Percentiles rank a stretch among this genome's conserved stretches.
These are phyloP conservation scores for Suhomyces sp. DNA, from an alignment of 805 yeast genomes.

Conservation along the genomic window DNA sequence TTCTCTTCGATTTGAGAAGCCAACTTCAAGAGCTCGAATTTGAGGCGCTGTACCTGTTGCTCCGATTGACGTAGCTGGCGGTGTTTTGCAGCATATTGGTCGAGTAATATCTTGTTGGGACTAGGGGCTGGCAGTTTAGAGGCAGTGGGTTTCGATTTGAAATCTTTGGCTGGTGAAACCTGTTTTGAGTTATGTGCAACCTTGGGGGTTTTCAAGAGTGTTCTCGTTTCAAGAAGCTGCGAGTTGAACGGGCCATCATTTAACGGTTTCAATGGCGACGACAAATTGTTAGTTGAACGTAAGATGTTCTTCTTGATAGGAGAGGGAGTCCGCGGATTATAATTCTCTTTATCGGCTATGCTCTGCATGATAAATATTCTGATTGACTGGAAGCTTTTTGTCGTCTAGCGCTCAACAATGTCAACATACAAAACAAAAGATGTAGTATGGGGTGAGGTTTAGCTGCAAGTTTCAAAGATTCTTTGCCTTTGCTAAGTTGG, in stretches of 20 bases:
- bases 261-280: background rate
- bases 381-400: background rate
- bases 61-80: slow-evolving; percentile 50
- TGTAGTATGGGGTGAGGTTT: background rate
- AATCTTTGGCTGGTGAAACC: background rate
- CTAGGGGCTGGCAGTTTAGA: background rate
- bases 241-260: background rate
- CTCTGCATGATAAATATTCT: background rate
- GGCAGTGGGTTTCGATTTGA: background rate
- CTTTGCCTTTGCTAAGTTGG: background rate
- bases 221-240: background rate
- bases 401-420: background rate
- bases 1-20: slow-evolving; percentile 19
- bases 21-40: slow-evolving; percentile 34
- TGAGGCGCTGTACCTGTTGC: slow-evolving; percentile 31
- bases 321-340: background rate
- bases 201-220: background rate
- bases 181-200: background rate
- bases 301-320: background rate
- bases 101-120: slow-evolving; percentile 24
- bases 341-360: background rate
- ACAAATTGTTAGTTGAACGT: background rate
- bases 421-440: background rate
- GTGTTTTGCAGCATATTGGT: slow-evolving; percentile 48
- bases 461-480: background rate